phyloP scores from a whole-genome alignment of 805 yeast species.

The Torulaspora quercuum region DNA sequence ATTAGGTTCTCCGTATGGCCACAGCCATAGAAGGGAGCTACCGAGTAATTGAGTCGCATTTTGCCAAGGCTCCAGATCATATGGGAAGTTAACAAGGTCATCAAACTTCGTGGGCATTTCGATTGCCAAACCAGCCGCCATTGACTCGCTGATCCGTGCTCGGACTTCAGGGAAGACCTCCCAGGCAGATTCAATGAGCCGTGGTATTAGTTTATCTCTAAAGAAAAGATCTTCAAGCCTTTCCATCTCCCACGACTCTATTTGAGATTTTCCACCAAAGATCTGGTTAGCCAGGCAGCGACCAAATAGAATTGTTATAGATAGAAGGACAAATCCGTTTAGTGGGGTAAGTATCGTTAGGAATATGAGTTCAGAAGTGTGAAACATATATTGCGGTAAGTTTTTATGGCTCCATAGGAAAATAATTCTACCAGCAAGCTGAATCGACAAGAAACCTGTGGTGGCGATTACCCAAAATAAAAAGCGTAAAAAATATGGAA shows the following conservation, averaged over 20 bases:
- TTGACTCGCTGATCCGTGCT: slow-evolving; percentile 15
- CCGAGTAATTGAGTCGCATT: slow-evolving; percentile 61
- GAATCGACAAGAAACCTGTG: slow-evolving; percentile 45
- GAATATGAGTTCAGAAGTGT: slow-evolving; percentile 50
- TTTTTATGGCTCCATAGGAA: slow-evolving; percentile 47
- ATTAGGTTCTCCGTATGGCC: slow-evolving; percentile 65
- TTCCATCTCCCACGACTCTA: slow-evolving; percentile 90
- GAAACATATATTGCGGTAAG: slow-evolving; percentile 54
- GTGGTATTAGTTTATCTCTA: slow-evolving; percentile 45
- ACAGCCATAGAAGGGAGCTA: slow-evolving; percentile 56
- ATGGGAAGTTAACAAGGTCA: slow-evolving; percentile 72
- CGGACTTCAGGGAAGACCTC: slow-evolving; percentile 38
- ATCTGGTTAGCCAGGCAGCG: slow-evolving; percentile 58
- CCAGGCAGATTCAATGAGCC: slow-evolving; percentile 45
- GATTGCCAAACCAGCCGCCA: slow-evolving; percentile 17
- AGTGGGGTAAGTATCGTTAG: slow-evolving; percentile 54
- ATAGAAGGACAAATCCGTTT: slow-evolving; percentile 54
- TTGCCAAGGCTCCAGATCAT: slow-evolving; percentile 59
- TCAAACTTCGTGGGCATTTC: slow-evolving; percentile 46
- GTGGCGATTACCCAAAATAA: slow-evolving; percentile 59
- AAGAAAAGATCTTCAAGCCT: slow-evolving; percentile 66
- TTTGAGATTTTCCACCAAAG: slow-evolving; percentile 74
- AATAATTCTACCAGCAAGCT: slow-evolving; percentile 41
- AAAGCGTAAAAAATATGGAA: slow-evolving; percentile 78
- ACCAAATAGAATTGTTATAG: slow-evolving; percentile 56